A percentile compares a stretch with the other conserved stretches of the same genome.
Evolutionary conservation across 1,139 yeast genomes (phyloP).

Genomic region (Debaryomyces sp.): DNA sequence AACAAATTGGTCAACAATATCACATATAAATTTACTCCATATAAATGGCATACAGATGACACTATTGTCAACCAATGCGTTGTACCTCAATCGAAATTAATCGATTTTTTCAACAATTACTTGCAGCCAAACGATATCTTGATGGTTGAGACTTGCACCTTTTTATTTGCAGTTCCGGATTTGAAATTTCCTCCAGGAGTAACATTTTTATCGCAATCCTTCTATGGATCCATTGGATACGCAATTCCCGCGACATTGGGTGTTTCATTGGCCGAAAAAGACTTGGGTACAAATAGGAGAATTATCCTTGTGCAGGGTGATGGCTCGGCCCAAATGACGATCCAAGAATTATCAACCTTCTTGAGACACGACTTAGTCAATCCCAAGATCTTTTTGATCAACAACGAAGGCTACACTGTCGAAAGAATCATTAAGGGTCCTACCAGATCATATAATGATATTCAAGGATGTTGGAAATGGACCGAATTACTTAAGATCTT

Average conservation of each 20-base stretch:
- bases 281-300: slow-evolving; percentile 52
- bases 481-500: slow-evolving; percentile 61
- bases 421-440: slow-evolving; percentile 85
- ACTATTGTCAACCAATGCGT: slow-evolving; percentile 19
- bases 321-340: slow-evolving; percentile 91
- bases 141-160: slow-evolving; percentile 77
- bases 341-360: slow-evolving; percentile 75
- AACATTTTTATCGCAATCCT: slow-evolving; percentile 62
- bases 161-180: slow-evolving; percentile 72
- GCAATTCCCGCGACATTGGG: slow-evolving; percentile 87
- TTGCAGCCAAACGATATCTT: slow-evolving; percentile 65
- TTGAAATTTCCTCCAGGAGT: slow-evolving; percentile 55
- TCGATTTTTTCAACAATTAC: slow-evolving; percentile 34
- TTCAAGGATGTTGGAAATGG: slow-evolving; percentile 82
- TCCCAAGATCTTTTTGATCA: slow-evolving; percentile 69
- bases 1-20: slow-evolving; percentile 15
- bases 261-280: slow-evolving; percentile 68
- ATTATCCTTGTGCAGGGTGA: slow-evolving; percentile 80
- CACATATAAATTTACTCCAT: slow-evolving; percentile 10
- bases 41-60: slow-evolving; percentile 1
- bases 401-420: slow-evolving; percentile 85
- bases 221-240: slow-evolving; percentile 83
- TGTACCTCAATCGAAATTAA: slow-evolving; percentile 28
- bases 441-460: slow-evolving; percentile 74
- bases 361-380: slow-evolving; percentile 55